phyloP scores from a whole-genome alignment of 371 early-diverging fungal genomes.

The Rhizopus arrhizus region DNA sequence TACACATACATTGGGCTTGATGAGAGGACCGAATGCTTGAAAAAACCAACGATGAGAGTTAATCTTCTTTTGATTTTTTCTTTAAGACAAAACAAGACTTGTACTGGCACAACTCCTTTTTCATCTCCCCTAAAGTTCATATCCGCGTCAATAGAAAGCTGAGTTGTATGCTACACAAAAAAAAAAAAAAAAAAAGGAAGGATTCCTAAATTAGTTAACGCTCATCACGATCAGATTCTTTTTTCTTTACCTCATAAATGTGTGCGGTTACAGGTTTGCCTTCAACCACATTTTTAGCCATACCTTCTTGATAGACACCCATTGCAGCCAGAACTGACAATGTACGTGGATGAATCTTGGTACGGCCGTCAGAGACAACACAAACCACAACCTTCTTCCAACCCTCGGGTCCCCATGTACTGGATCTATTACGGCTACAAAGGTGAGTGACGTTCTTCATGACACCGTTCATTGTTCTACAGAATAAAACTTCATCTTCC shows the following conservation, averaged over 20 bases:
- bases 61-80: constrained; percentile 73
- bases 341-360: constrained; percentile 66
- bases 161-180: constrained; percentile 67
- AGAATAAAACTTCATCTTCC: constrained; percentile 74
- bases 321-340: constrained; percentile 74
- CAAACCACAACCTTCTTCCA: constrained; percentile 82
- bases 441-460: constrained; percentile 76
- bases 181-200: not conserved
- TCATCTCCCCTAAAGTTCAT: constrained; percentile 65
- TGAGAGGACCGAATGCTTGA: constrained; percentile 78
- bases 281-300: constrained; percentile 71
- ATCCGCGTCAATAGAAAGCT: constrained; percentile 65
- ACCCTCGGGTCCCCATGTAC: constrained; percentile 65
- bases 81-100: constrained; percentile 81
- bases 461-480: constrained; percentile 72
- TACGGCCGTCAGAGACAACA: constrained; percentile 66
- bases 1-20: constrained; percentile 77
- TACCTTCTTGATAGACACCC: constrained; percentile 83
- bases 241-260: constrained; percentile 66
- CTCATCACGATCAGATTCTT: not conserved
- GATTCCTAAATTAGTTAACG: constrained; percentile 2
- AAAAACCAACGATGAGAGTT: constrained; percentile 92
- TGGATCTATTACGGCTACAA: constrained; percentile 58
- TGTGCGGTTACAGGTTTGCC: constrained; percentile 73
- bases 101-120: constrained; percentile 74